Conservation (phyloP, 1,139 yeast genomes). For the Sugiyamaella grinbergsii region DNA sequence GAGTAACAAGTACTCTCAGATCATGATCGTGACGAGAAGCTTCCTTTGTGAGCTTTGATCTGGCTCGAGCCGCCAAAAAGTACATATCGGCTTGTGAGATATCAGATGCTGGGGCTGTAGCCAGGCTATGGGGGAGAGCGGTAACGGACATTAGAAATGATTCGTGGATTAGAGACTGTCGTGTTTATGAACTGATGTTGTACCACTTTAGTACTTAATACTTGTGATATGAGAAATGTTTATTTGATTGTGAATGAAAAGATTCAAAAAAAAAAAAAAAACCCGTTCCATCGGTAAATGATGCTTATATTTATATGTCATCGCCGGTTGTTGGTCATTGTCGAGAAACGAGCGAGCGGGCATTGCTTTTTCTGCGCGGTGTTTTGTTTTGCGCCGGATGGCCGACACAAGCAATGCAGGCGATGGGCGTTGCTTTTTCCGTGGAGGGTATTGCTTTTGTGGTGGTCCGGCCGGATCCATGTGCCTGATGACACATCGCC, state of each 20-base stretch:
- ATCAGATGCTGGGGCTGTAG: constrained; percentile 16
- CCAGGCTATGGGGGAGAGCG: constrained; percentile 18
- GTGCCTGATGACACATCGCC: no score
- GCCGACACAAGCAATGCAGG: constrained; percentile 18
- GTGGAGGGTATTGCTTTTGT: no score
- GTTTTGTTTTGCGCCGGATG: not conserved
- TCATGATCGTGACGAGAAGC: constrained; percentile 64
- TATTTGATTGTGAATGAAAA: not conserved
- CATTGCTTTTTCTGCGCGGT: constrained; percentile 8
- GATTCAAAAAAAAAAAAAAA: no score
- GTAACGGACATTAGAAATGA: constrained; percentile 2
- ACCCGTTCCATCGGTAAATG: no score
- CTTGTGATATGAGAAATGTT: not conserved
- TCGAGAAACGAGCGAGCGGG: not conserved
- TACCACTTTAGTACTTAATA: not conserved
- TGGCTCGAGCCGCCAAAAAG: constrained; percentile 67
- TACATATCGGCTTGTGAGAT: constrained; percentile 52
- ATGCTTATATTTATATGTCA: not conserved
- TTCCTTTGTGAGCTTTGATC: constrained; percentile 65
- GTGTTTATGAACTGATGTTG: not conserved
- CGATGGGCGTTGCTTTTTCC: no score
- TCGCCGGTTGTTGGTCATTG: not conserved
- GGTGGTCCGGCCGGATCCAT: no score
- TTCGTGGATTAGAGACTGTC: no score
- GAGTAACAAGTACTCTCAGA: constrained; percentile 65